Conservation (phyloP, 1,139 yeast species). For the Protomyces arabidopsidicola region DNA sequence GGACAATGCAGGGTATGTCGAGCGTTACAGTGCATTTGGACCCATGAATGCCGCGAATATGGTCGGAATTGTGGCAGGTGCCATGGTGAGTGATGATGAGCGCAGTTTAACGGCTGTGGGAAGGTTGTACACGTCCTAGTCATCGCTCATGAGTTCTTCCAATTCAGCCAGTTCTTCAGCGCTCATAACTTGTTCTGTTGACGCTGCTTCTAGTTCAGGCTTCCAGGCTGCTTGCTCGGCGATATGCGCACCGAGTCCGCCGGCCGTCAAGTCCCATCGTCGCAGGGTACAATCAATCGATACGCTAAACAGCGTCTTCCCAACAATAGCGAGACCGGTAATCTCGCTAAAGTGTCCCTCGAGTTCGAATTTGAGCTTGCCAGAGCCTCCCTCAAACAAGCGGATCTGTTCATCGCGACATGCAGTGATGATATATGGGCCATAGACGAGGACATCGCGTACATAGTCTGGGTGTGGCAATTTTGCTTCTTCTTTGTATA, state of each 20-base stretch:
- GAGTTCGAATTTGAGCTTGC: conserved; percentile 7
- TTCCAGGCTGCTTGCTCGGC: conserved; percentile 15
- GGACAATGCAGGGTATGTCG: conserved; percentile 21
- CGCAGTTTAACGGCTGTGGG: conserved; percentile 12
- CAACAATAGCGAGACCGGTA: neutral
- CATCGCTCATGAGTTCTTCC: conserved; percentile 96
- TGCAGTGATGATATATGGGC: conserved; percentile 18
- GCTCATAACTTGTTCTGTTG: conserved; percentile 89
- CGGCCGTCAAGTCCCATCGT: conserved; percentile 10
- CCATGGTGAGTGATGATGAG: conserved; percentile 15
- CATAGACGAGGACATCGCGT: conserved; percentile 11
- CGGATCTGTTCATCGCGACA: conserved; percentile 28
- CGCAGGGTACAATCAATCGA: conserved; percentile 23
- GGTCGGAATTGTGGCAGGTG: conserved; percentile 15
- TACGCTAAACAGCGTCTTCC: conserved; percentile 6
- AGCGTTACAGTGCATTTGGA: conserved; percentile 26
- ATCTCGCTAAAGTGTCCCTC: conserved; percentile 27
- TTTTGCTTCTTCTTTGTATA: conserved; percentile 4
- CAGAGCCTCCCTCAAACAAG: conserved; percentile 20
- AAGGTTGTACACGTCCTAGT: conserved; percentile 44
- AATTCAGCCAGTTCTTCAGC: conserved; percentile 93
- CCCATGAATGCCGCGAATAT: conserved; percentile 26
- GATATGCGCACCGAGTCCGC: conserved; percentile 9
- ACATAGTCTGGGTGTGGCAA: conserved; percentile 27
- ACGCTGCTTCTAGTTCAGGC: conserved; percentile 21